Evolutionary conservation across 1,284 basidiomycete genomes (phyloP).

Genomic region (Apiotrichum brassicae): DNA sequence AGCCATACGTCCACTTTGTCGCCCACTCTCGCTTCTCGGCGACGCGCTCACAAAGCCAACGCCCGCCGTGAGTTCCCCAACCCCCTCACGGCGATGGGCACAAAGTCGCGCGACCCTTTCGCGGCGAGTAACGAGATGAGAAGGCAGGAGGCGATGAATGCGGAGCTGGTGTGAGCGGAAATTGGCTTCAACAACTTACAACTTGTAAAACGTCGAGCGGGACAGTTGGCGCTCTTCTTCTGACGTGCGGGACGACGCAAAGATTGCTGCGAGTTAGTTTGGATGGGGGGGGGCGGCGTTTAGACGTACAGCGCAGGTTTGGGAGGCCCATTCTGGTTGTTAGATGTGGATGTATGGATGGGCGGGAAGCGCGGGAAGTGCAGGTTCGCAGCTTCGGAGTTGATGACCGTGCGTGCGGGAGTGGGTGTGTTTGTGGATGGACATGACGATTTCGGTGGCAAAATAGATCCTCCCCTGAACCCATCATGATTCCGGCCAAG

Average conservation of each 20-base stretch:
- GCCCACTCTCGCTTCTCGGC: not conserved
- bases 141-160: conserved; percentile 25
- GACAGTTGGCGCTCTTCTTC: conserved; percentile 46
- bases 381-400: too few species aligned
- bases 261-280: conserved; percentile 45
- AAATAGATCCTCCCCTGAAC: too few species aligned
- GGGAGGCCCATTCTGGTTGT: conserved; percentile 39
- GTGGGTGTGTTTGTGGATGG: too few species aligned
- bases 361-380: too few species aligned
- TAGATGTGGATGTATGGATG: not conserved
- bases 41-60: not conserved
- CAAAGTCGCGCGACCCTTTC: conserved; percentile 32
- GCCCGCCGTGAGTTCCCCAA: conserved; percentile 2
- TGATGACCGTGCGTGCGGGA: too few species aligned
- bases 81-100: conserved; percentile 27
- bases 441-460: not conserved
- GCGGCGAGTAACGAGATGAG: conserved; percentile 44
- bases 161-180: not conserved
- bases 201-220: conserved; percentile 46
- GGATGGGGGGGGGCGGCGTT: not conserved
- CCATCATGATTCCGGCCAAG: too few species aligned
- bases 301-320: conserved; percentile 39
- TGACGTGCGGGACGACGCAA: conserved; percentile 46
- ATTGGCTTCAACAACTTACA: conserved; percentile 25
- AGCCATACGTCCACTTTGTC: too few species aligned